Base-by-base conservation (phyloP, 768 basidiomycete genomes). In the Kwoniella pini region DNA sequence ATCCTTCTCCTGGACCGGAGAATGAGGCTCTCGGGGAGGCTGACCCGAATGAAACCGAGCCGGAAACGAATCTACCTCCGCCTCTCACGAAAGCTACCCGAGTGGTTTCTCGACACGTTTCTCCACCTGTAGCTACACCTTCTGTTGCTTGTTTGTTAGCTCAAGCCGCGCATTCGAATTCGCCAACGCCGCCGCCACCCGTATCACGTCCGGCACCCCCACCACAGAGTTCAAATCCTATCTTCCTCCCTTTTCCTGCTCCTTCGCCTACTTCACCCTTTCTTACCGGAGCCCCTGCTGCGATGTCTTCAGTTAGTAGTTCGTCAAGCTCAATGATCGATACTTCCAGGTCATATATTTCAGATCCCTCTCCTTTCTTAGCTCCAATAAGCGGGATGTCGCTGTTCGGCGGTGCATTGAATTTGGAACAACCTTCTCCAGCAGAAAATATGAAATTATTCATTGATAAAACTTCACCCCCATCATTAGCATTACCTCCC, bases 201-300 rank as follows among this genome's bases (percentile, higher is more conserved):
- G 38, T 49, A 45, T 39, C 64, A 6, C 43, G 65, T 12, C 69
- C 69, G 0, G n/a, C 57, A 1, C 66, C 70, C 2, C 52, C 68
- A 4, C 50, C 71, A 2, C 62, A 70, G 42, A 69, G 67, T 13
- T 51, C 45, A 33, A 72, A 72, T 50, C 74, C 74, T 50, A 65
- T 38, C 52, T 75, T 36, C 61, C 62, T 75, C 17, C 71, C 74
- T 9, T 75, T 75, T 50, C 74, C 74, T 3, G 71, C 74, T 0
- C 74, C 74, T 2, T 75, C 74, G 6, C 74, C 74, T 1, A 75
- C 74, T 10, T 75, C 74, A 27, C 74, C 74, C 7, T 75, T 75
- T 57, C 44, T 75, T 6, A 56, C 33, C 17, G 24, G 21, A 15
- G 24, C 19, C 12, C 21, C 48, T 36, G 42, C 1, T 45, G 10